Conservation (phyloP, 306 rosid genomes). For the Vigna nakashimae region DNA sequence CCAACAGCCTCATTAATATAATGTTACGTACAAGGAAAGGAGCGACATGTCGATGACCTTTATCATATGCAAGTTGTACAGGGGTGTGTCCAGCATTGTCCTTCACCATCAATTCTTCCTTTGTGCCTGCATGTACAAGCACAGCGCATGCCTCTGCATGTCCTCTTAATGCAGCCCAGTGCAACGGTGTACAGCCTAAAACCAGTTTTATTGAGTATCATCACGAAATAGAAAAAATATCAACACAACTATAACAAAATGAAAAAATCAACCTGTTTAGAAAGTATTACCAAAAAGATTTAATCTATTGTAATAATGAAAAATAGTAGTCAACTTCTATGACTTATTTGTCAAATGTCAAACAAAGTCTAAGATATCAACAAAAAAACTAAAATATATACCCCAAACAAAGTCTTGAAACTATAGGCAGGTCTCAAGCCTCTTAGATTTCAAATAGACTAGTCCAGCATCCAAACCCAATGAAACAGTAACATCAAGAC, state of each 20-base stretch:
- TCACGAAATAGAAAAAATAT: conserved; percentile 30
- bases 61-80: conserved; percentile 85
- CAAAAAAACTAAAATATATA: conserved; percentile 28
- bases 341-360: conserved; percentile 25
- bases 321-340: conserved; percentile 6
- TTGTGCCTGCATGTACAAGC: conserved; percentile 90
- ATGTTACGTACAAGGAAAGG: conserved; percentile 87
- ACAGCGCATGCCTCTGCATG: conserved; percentile 82
- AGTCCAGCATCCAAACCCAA: conserved; percentile 32
- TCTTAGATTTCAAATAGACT: conserved; percentile 34
- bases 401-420: conserved; percentile 18
- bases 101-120: conserved; percentile 78
- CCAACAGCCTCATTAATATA: conserved; percentile 48
- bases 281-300: neutral
- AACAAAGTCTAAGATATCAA: neutral
- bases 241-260: conserved; percentile 25
- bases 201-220: conserved; percentile 40
- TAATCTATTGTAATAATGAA: conserved; percentile 24
- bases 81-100: conserved; percentile 91
- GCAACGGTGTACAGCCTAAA: conserved; percentile 94
- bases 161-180: conserved; percentile 92
- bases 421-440: conserved; percentile 19
- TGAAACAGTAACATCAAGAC: conserved; percentile 33
- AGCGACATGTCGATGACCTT: conserved; percentile 94
- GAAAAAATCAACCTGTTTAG: conserved; percentile 4